Evolutionary conservation across 306 rosid genomes (phyloP), one percentile per base, ranked within the genome.

Genomic region (Mucuna pruriens): DNA sequence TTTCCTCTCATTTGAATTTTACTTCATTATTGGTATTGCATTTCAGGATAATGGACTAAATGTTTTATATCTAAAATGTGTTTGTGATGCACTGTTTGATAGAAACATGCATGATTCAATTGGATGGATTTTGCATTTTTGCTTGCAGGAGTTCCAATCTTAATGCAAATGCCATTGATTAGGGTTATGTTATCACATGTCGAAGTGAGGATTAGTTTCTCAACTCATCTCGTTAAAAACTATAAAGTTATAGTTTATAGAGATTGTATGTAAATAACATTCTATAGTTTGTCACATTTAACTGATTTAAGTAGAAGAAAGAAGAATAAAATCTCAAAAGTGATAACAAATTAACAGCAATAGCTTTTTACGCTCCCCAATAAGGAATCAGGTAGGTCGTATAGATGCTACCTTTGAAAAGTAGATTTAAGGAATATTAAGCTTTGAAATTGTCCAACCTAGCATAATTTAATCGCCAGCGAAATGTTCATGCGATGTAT

Each of bases 21-120:
- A 70, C 81, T 78, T 78, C 75, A 62, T 78, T 25, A 29, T 39
- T 4, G 39, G 67, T 86, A 51, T 42, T 78, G 82, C 36, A 39
- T 54, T 54, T 25, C 66, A 25, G n/a, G 9, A 31, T 62, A 1
- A 2, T n/a, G 45, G 3, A n/a, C 19, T 60, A 60, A 23, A 60
- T 26, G 19, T 26, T 12, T 26, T 25, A 58, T 25, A 20, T 16
- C 45, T 7, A 65, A 15, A 29, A 61, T 61, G 29, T 38, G 26
- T 15, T 85, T 71, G 49, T 60, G 3, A 58, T 48, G 52, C 45
- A 13, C 36, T 44, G 16, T 51, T 67, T 62, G n/a, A 20, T 23
- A 17, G 51, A 39, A 68, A 9, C 22, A 42, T 42, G 11, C 39
- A 5, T n/a, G 31, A 65, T 65, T 65, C 44, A 9, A 60, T 60